Percentiles rank a stretch among this genome's conserved stretches.
These are phyloP conservation scores for Beauveria sp. DNA, from an alignment of 2,329 filamentous ascomycete genomes.

Conservation along the genomic window DNA sequence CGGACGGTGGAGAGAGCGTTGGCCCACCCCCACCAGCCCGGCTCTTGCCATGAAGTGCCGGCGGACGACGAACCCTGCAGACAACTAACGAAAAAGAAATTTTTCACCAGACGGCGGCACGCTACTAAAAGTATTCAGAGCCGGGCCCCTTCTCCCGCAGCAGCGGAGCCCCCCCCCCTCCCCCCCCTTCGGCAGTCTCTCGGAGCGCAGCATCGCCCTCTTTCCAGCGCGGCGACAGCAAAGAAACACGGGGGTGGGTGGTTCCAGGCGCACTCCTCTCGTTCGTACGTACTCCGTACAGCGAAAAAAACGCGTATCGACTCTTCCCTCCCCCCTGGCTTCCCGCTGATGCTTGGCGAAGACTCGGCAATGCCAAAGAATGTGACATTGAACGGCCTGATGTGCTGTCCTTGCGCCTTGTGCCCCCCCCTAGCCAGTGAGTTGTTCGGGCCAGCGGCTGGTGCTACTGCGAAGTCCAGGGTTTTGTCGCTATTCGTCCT, in stretches of 20 bases:
- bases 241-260: no score
- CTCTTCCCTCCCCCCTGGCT: no score
- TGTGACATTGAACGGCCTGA: background rate
- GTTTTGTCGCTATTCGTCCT: background rate
- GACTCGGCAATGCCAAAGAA: background rate
- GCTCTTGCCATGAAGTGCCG: slow-evolving; percentile 1
- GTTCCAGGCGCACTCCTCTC: background rate
- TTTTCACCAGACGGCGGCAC: background rate
- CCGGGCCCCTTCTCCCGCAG: background rate
- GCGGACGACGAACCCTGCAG: background rate
- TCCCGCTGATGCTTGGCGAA: background rate
- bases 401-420: background rate
- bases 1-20: background rate
- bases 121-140: no score
- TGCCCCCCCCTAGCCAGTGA: background rate
- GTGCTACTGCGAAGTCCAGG: background rate
- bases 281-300: background rate
- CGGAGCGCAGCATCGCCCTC: background rate
- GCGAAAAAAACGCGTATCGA: background rate
- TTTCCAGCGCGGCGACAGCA: background rate
- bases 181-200: background rate
- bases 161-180: background rate
- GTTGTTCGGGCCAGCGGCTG: no score
- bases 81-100: background rate
- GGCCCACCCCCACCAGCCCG: slow-evolving; percentile 4